Percentiles rank a stretch among this genome's conserved stretches.
Evolutionary conservation across 148 eudicot species (phyloP).

Genomic region (Rhododendron simsii): DNA sequence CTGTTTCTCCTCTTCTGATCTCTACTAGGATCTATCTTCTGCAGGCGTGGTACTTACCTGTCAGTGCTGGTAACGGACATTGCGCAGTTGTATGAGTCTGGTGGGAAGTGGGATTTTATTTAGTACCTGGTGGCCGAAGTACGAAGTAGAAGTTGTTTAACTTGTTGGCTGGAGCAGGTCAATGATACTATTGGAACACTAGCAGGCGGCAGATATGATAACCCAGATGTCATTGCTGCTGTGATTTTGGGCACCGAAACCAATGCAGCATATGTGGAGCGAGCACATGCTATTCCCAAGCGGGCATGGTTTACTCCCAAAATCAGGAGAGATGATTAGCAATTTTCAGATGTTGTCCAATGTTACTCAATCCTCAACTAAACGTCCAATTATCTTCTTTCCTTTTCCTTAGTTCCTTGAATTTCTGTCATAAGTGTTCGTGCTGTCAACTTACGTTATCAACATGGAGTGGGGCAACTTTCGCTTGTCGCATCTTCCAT

Average conservation of each 20-base stretch:
- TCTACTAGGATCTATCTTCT: background rate
- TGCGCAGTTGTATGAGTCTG: background rate
- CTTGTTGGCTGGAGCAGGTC: conserved; percentile 45
- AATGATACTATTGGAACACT: conserved; percentile 99
- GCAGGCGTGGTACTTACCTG: background rate
- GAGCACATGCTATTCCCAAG: conserved; percentile 86
- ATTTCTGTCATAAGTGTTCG: background rate
- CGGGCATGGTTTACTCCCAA: conserved; percentile 73
- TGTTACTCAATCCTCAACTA: background rate
- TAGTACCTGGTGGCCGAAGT: background rate
- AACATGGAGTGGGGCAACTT: conserved; percentile 98
- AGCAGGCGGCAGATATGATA: conserved; percentile 63
- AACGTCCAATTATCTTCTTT: background rate
- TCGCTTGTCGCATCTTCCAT: conserved; percentile 71
- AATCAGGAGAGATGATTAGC: conserved; percentile 83
- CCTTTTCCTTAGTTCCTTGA: background rate
- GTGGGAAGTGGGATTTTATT: background rate
- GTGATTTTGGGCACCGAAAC: conserved; percentile 18
- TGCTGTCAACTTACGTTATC: conserved; percentile 42
- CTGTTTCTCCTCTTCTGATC: background rate
- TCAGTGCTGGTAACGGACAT: background rate
- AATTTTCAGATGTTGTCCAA: background rate
- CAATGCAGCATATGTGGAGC: conserved; percentile 97
- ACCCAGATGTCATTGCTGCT: conserved; percentile 57
- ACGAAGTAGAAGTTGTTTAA: background rate